These are phyloP conservation scores for Staphylotrichum tortipilum DNA, from an alignment of 495 filamentous ascomycete species.

Conservation along the genomic window DNA sequence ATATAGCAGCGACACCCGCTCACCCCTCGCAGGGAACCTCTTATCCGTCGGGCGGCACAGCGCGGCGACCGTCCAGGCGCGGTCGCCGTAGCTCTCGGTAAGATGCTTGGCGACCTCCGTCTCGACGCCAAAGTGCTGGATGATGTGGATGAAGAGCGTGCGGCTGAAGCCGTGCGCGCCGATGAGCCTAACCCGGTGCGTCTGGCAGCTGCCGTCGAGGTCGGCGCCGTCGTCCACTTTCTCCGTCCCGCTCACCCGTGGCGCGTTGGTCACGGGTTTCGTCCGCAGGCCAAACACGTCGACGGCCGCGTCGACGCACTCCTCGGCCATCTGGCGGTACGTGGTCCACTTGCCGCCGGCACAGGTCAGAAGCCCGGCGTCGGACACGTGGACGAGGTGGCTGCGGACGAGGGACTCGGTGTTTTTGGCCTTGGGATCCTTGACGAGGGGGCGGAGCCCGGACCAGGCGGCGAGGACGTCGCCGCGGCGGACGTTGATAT, in stretches of 20 bases:
- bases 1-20: conserved; percentile 73
- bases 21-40: conserved; percentile 82
- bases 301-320: conserved; percentile 88
- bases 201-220: conserved; percentile 83
- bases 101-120: conserved; percentile 92
- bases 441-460: conserved; percentile 86
- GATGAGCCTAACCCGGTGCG: conserved; percentile 79
- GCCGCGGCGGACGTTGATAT: conserved; percentile 86
- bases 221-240: conserved; percentile 61
- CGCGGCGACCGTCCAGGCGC: conserved; percentile 90
- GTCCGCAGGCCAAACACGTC: conserved; percentile 63
- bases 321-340: conserved; percentile 97
- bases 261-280: conserved; percentile 48
- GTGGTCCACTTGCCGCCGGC: conserved; percentile 99
- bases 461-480: conserved; percentile 96
- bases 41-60: conserved; percentile 71
- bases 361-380: conserved; percentile 81
- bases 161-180: conserved; percentile 92
- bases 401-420: conserved; percentile 94
- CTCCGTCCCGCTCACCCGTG: conserved; percentile 71
- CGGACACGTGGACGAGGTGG: conserved; percentile 81
- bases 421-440: conserved; percentile 87
- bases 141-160: conserved; percentile 96
- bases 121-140: conserved; percentile 94
- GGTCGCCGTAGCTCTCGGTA: conserved; percentile 82